Conservation (phyloP, 306 rosid genomes). For the Citrullus amarus region DNA sequence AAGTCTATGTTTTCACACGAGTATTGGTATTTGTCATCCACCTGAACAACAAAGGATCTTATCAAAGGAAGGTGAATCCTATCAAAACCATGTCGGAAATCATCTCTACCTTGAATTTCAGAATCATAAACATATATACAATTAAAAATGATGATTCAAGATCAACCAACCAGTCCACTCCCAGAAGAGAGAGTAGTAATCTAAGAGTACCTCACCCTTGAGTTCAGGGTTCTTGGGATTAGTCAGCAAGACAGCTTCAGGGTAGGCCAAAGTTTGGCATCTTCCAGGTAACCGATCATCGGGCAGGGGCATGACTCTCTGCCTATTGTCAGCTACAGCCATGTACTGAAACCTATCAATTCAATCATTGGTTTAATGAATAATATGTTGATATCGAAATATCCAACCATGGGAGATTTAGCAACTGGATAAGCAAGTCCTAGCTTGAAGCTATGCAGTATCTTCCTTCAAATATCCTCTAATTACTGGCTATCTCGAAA, state of each 20-base stretch:
- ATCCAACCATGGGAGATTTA: not conserved
- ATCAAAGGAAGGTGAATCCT: conserved; percentile 15
- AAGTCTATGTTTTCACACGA: conserved; percentile 67
- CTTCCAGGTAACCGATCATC: conserved; percentile 27
- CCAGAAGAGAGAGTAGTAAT: not conserved
- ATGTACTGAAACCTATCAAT: conserved; percentile 34
- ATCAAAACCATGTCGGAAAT: not conserved
- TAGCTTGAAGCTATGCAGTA: not conserved
- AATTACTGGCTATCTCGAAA: not conserved
- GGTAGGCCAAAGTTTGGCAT: conserved; percentile 28
- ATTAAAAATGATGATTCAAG: not conserved
- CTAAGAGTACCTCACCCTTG: conserved; percentile 25
- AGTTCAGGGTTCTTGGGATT: conserved; percentile 22
- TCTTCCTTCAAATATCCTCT: not conserved
- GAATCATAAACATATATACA: not conserved
- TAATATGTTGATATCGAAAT: not conserved
- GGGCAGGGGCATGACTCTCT: conserved; percentile 36
- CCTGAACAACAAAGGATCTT: conserved; percentile 23
- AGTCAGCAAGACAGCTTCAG: conserved; percentile 31
- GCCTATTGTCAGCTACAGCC: conserved; percentile 29
- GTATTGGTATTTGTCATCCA: conserved; percentile 81
- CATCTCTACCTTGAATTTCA: not conserved
- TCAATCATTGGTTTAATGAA: not conserved
- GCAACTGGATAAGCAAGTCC: not conserved
- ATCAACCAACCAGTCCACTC: not conserved